phyloP scores from a whole-genome alignment of 2,329 filamentous ascomycete genomes.

The Fusarium verrucosum region DNA sequence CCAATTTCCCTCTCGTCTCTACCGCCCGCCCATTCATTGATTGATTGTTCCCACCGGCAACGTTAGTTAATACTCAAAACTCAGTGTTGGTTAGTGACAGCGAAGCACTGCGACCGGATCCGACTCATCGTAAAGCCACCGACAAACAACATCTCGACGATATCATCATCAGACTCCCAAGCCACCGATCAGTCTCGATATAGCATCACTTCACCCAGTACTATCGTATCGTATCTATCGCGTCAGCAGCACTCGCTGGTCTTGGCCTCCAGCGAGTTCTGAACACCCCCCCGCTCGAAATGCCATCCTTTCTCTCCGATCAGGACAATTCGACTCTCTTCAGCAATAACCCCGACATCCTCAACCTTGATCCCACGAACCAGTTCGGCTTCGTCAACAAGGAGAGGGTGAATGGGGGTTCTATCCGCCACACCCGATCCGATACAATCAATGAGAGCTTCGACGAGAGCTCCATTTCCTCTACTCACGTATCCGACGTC shows the following conservation, averaged over 20 bases:
- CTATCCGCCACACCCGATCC: slow-evolving; percentile 54
- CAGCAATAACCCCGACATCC: slow-evolving; percentile 54
- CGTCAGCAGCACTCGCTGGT: slow-evolving; percentile 39
- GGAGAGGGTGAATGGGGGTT: slow-evolving; percentile 50
- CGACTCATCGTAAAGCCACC: slow-evolving; percentile 10
- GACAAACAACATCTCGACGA: slow-evolving; percentile 26
- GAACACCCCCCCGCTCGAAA: slow-evolving; percentile 52
- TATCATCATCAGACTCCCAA: slow-evolving; percentile 7
- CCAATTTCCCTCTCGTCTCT: slow-evolving; percentile 43
- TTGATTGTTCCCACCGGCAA: slow-evolving; percentile 36
- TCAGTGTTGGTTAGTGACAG: slow-evolving; percentile 23
- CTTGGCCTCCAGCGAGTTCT: slow-evolving; percentile 36
- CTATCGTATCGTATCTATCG: slow-evolving; percentile 41
- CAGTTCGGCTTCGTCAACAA: slow-evolving; percentile 50
- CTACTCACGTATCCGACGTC: slow-evolving; percentile 61
- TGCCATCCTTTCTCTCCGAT: slow-evolving; percentile 65
- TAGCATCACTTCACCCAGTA: slow-evolving; percentile 40
- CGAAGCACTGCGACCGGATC: slow-evolving; percentile 11
- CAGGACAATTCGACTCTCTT: slow-evolving; percentile 55
- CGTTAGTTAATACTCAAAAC: slow-evolving; percentile 25
- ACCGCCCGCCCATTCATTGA: too few relatives aligned
- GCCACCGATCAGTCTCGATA: slow-evolving; percentile 31
- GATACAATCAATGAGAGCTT: slow-evolving; percentile 62
- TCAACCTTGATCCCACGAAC: slow-evolving; percentile 56
- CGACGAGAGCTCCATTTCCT: slow-evolving; percentile 64